Evolutionary conservation across 2,329 filamentous ascomycete genomes (phyloP), one percentile per base, ranked within the genome.

Genomic region (Colletotrichum sp.): DNA sequence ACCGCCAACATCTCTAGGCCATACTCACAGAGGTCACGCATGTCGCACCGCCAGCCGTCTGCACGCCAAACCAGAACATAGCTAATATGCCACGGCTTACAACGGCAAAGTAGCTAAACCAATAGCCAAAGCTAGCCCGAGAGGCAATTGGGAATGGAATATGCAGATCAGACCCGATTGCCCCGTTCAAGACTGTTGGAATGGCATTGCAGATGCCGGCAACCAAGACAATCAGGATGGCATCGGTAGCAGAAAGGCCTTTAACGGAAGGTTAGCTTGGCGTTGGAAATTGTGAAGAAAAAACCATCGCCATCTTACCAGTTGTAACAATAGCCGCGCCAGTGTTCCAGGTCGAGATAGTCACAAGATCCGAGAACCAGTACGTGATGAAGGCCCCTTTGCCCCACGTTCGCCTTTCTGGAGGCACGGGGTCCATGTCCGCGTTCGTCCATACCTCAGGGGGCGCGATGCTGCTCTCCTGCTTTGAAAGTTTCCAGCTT

Each of bases 221-320:
- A 36, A 88, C 86, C 72, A 88, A 84, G 12, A 88, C 86, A 67
- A 89, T 88, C 15, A 88, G 84, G 18, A 89, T 84, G 7, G 87
- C 88, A 76, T 88, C 87, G 60, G 86, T 84, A 49, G 87, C 86
- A 6, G 87, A 87, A 70, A 88, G 69, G 1, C 80, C 68, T 70
- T n/a, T 3, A 18, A 21, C 4, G n/a, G 44, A 21, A 21, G 3
- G 2, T 52, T 21, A 52, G 44, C 44, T 2, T 52, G 44, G 44
- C 4, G 10, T 52, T 52, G 2, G 0, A 21, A 1, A 21, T 52
- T 21, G n/a, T 21, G 6, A 21, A 21, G 10, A 13, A n/a, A 44
- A 49, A 71, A 32, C 72, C 74, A 18, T 32, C 6, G 12, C 21
- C 16, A 7, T 30, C 57, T 21, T n/a, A 64, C 80, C 82, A 2